phyloP scores from a whole-genome alignment of 2,329 filamentous ascomycete species.

The Diaporthe capsici region DNA sequence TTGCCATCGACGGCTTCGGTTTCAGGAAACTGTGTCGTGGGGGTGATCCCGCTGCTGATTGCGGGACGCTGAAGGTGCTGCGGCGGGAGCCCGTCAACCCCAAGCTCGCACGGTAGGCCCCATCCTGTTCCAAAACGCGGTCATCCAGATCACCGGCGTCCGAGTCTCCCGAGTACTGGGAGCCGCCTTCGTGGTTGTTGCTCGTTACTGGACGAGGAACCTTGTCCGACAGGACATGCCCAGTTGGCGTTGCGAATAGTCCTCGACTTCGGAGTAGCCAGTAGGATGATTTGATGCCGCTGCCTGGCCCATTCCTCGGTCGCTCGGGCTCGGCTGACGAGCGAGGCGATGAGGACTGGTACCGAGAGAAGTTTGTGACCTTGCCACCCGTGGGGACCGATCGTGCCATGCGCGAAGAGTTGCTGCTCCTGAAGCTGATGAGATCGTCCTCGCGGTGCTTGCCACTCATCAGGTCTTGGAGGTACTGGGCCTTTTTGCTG shows the following conservation, averaged over 20 bases:
- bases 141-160: constrained; percentile 39
- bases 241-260: constrained; percentile 40
- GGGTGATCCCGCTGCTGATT: constrained; percentile 36
- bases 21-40: constrained; percentile 34
- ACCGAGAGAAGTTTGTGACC: constrained; percentile 41
- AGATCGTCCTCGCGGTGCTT: constrained; percentile 41
- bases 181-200: constrained; percentile 30
- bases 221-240: constrained; percentile 40
- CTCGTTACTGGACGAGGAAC: constrained; percentile 30
- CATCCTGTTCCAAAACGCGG: constrained; percentile 40
- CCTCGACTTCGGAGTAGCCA: constrained; percentile 40
- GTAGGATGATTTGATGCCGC: constrained; percentile 41
- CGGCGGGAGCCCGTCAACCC: constrained; percentile 38
- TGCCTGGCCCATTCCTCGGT: constrained; percentile 34
- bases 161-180: constrained; percentile 41
- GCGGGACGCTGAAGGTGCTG: constrained; percentile 33
- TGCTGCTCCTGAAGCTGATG: constrained; percentile 42
- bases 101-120: constrained; percentile 39
- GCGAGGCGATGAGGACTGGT: constrained; percentile 41
- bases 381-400: constrained; percentile 36
- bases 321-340: constrained; percentile 40
- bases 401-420: constrained; percentile 39
- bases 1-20: not conserved
- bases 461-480: constrained; percentile 38
- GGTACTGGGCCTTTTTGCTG: constrained; percentile 40